Conservation (phyloP, 2,329 filamentous ascomycete genomes). For the Alternaria sp. region DNA sequence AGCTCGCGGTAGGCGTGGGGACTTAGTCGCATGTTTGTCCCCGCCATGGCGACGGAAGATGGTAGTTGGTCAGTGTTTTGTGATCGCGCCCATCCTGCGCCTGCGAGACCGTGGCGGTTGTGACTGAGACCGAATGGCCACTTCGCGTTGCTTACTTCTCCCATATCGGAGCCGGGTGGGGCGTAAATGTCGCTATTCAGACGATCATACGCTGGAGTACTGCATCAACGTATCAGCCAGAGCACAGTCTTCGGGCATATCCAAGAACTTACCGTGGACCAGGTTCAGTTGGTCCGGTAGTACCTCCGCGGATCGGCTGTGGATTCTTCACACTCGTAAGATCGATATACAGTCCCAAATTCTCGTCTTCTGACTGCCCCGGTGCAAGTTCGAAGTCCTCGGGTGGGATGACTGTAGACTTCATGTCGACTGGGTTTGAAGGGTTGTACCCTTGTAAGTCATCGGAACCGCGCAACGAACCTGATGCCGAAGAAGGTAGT, state of each 20-base stretch:
- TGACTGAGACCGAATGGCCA: conserved; percentile 53
- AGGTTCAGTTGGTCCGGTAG: conserved; percentile 49
- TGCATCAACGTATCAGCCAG: neutral
- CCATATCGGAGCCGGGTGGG: conserved; percentile 49
- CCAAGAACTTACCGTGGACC: conserved; percentile 35
- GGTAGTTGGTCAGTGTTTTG: conserved; percentile 50
- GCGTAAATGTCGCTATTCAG: conserved; percentile 50
- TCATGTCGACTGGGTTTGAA: conserved; percentile 37
- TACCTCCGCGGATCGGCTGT: conserved; percentile 50
- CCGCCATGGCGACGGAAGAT: conserved; percentile 51
- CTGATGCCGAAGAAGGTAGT: conserved; percentile 42
- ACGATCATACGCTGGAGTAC: conserved; percentile 39
- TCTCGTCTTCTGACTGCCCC: conserved; percentile 46
- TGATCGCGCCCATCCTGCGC: conserved; percentile 51
- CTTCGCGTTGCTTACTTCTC: conserved; percentile 49
- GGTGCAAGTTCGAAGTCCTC: conserved; percentile 46
- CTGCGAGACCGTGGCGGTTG: conserved; percentile 49
- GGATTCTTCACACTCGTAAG: conserved; percentile 49
- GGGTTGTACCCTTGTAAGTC: conserved; percentile 44
- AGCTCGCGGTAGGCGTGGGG: conserved; percentile 65
- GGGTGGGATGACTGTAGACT: conserved; percentile 43
- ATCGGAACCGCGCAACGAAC: conserved; percentile 43
- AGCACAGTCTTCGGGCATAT: accelerated
- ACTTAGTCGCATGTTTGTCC: conserved; percentile 51
- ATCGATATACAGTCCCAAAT: conserved; percentile 50